phyloP scores from a whole-genome alignment of 1,284 basidiomycete genomes.

The Irpex sp. region DNA sequence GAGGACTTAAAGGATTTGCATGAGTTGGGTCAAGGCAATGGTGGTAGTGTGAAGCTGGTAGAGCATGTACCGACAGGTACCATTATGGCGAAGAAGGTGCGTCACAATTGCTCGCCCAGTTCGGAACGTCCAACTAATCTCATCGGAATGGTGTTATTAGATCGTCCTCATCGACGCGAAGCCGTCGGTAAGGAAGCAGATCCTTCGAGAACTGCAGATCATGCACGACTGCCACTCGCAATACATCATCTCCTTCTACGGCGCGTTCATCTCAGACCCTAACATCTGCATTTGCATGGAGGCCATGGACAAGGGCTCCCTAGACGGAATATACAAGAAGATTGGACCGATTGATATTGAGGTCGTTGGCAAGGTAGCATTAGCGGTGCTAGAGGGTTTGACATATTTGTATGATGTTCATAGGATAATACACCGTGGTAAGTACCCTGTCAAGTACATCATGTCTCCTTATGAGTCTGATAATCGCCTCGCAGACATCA shows the following conservation, averaged over 20 bases:
- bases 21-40: constrained; percentile 96
- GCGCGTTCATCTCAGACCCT: constrained; percentile 93
- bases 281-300: constrained; percentile 99
- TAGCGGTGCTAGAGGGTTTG: constrained; percentile 90
- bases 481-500: constrained; percentile 74
- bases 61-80: constrained; percentile 86
- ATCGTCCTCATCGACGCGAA: constrained; percentile 98
- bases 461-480: not conserved
- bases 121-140: not conserved
- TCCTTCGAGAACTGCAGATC: constrained; percentile 95
- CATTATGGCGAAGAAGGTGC: constrained; percentile 94
- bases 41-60: constrained; percentile 96
- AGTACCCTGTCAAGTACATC: constrained; percentile 7
- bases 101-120: constrained; percentile 21
- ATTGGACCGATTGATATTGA: constrained; percentile 88
- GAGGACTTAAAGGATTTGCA: constrained; percentile 82
- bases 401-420: constrained; percentile 99
- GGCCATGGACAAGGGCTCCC: constrained; percentile 89
- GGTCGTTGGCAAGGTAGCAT: constrained; percentile 87
- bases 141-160: constrained; percentile 36
- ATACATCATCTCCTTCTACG: constrained; percentile 96
- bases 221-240: constrained; percentile 95
- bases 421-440: constrained; percentile 98
- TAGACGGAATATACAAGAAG: constrained; percentile 93
- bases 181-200: constrained; percentile 96